Percentiles rank a stretch among this genome's conserved stretches.
phyloP scores from a whole-genome alignment of 2,329 filamentous ascomycete genomes.

The Aspergillus japonicus region DNA sequence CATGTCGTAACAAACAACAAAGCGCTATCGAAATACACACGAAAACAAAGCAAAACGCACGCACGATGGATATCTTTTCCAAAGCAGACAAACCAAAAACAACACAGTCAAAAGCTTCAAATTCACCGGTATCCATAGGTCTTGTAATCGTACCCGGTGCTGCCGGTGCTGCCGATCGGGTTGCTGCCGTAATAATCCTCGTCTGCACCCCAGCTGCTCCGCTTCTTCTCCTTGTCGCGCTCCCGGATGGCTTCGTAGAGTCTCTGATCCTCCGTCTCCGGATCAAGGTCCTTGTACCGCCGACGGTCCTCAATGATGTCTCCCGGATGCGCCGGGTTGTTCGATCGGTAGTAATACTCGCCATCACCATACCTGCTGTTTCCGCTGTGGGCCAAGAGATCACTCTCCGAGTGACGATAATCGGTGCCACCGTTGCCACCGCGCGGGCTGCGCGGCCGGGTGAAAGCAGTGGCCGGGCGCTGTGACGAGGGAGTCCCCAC shows the following conservation, averaged over 20 bases:
- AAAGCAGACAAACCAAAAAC: neutral
- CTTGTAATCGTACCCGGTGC: slow-evolving; percentile 28
- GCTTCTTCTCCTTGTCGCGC: slow-evolving; percentile 28
- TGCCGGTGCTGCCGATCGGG: slow-evolving; percentile 27
- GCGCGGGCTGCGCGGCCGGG: slow-evolving; percentile 33
- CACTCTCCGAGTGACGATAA: slow-evolving; percentile 39
- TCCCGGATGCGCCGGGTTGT: slow-evolving; percentile 21
- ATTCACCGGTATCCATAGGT: slow-evolving; percentile 26
- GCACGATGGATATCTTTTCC: slow-evolving; percentile 2
- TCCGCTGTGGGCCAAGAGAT: slow-evolving; percentile 28
- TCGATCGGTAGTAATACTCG: slow-evolving; percentile 28
- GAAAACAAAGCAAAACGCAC: neutral
- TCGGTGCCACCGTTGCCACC: slow-evolving; percentile 23
- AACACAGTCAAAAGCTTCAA: neutral
- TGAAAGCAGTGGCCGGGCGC: slow-evolving; percentile 12
- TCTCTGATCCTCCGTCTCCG: slow-evolving; percentile 23
- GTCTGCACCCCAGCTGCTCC: slow-evolving; percentile 31
- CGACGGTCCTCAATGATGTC: slow-evolving; percentile 27
- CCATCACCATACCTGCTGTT: slow-evolving; percentile 22
- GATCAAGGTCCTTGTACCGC: slow-evolving; percentile 30
- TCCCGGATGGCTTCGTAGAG: slow-evolving; percentile 29
- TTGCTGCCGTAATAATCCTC: slow-evolving; percentile 44
- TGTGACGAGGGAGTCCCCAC: slow-evolving; percentile 19
- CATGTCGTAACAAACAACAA: slow-evolving; percentile 1
- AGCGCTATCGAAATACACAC: neutral